Evolutionary conservation across 1,284 basidiomycete genomes (phyloP).

Genomic region (Naganishia albida): DNA sequence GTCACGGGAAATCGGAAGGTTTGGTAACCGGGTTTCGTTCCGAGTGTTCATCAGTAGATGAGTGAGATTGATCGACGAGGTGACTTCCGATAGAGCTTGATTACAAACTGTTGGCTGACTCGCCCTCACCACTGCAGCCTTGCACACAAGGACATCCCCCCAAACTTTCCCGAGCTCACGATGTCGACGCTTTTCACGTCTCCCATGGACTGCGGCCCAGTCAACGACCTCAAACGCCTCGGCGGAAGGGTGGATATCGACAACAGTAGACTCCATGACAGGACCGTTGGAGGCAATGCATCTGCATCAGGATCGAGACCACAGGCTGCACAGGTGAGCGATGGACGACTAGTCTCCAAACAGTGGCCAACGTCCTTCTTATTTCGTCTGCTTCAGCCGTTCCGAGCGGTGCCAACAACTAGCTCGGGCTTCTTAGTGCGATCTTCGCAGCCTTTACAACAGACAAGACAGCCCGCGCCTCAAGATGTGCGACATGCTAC

Average conservation of each 20-base stretch:
- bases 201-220: constrained; percentile 27
- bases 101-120: neutral
- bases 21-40: too few relatives aligned
- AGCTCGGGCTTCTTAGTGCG: neutral
- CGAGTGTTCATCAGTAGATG: too few relatives aligned
- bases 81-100: too few relatives aligned
- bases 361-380: neutral
- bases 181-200: constrained; percentile 30
- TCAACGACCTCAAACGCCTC: constrained; percentile 31
- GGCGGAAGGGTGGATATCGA: constrained; percentile 30
- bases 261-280: constrained; percentile 14
- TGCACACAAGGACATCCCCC: neutral
- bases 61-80: too few relatives aligned
- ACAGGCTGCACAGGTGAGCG: constrained; percentile 6
- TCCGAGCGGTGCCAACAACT: constrained; percentile 6
- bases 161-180: neutral
- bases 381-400: neutral
- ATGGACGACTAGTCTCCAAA: neutral
- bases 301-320: constrained; percentile 3
- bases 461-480: neutral
- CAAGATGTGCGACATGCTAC: neutral
- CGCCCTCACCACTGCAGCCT: neutral
- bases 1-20: too few relatives aligned
- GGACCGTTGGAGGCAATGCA: neutral
- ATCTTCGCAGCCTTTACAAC: neutral